Evolutionary conservation across 2,329 filamentous ascomycete genomes (phyloP).

Genomic region (Talaromyces sp.): DNA sequence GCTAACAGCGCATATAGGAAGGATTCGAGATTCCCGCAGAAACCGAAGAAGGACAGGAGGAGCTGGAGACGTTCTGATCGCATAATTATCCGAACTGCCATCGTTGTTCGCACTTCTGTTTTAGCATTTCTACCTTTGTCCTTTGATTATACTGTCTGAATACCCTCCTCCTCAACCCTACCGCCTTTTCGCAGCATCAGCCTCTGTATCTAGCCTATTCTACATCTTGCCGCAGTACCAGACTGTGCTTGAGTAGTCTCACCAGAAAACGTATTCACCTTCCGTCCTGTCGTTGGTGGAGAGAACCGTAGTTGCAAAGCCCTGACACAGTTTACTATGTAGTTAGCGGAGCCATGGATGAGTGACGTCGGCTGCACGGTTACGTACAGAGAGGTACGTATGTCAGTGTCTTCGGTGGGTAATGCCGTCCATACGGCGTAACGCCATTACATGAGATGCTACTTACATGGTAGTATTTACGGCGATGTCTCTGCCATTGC

Average conservation of each 20-base stretch:
- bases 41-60: slow-evolving; percentile 26
- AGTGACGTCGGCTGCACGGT: neutral
- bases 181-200: slow-evolving; percentile 4
- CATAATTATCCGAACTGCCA: neutral
- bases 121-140: slow-evolving; percentile 7
- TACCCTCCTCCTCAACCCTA: slow-evolving; percentile 11
- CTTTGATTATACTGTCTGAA: neutral
- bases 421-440: neutral
- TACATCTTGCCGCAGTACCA: neutral
- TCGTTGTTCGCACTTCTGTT: neutral
- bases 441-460: neutral
- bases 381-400: neutral
- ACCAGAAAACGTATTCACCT: neutral
- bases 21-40: slow-evolving; percentile 34
- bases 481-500: neutral
- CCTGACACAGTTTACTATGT: neutral
- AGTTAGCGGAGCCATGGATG: neutral
- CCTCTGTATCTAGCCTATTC: neutral
- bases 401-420: neutral
- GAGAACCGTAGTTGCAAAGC: neutral
- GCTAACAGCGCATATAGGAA: slow-evolving; percentile 22
- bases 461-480: too few species aligned
- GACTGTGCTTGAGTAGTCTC: neutral
- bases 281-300: neutral
- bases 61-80: slow-evolving; percentile 31